These are phyloP conservation scores for Neonectria sp. DNA, from an alignment of 2,329 filamentous ascomycete genomes.

Conservation along the genomic window DNA sequence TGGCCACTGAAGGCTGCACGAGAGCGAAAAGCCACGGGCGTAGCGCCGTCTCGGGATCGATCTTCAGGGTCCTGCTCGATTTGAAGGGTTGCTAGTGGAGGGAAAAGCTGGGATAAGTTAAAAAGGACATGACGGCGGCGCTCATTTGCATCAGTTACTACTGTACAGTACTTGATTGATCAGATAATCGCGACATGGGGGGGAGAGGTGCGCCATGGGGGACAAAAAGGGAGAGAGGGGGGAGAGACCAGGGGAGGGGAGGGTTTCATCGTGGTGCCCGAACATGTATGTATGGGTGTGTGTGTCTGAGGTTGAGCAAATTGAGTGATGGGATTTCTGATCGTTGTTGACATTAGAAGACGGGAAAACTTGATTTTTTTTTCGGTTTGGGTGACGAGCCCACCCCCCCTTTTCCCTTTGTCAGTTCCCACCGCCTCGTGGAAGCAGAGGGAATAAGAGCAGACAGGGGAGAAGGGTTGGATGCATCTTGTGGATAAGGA, in stretches of 20 bases:
- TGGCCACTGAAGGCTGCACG: not conserved
- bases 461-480: too few species aligned
- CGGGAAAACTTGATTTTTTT: not conserved
- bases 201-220: too few species aligned
- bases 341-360: not conserved
- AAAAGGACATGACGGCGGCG: not conserved
- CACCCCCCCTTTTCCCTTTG: not conserved
- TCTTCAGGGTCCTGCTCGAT: conserved; percentile 47
- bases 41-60: conserved; percentile 36
- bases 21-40: conserved; percentile 31
- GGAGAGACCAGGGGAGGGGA: too few species aligned
- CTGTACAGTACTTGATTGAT: not conserved
- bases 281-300: not conserved
- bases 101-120: not conserved
- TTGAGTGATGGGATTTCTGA: not conserved
- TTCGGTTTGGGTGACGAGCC: not conserved
- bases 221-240: not conserved
- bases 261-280: not conserved
- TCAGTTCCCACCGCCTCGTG: not conserved
- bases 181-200: not conserved
- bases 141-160: not conserved
- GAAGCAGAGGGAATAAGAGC: too few species aligned
- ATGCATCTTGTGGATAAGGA: not conserved
- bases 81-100: conserved; percentile 13
- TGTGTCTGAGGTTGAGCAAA: not conserved